Conservation (phyloP, 1,284 basidiomycete species). For the Vanrija sp. region DNA sequence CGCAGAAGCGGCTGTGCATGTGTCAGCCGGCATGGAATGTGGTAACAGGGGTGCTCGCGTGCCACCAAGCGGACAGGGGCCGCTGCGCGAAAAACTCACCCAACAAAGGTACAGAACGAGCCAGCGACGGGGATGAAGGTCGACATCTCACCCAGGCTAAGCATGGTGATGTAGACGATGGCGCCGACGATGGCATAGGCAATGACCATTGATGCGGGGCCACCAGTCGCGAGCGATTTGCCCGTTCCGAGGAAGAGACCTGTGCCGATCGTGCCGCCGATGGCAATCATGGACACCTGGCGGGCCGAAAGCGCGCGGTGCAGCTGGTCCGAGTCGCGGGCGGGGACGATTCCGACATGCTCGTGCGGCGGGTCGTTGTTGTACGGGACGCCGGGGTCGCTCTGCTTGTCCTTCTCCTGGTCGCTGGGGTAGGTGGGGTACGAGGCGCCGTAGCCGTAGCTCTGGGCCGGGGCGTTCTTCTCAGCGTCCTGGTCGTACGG, state of each 20-base stretch:
- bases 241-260: slow-evolving; percentile 14
- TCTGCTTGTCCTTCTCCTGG: too few relatives aligned
- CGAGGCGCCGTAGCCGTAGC: too few relatives aligned
- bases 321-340: slow-evolving; percentile 6
- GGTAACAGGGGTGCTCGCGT: too few relatives aligned
- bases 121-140: slow-evolving; percentile 54
- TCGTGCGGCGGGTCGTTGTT: too few relatives aligned
- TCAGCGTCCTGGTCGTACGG: too few relatives aligned
- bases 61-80: too few relatives aligned
- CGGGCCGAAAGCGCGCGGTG: slow-evolving; percentile 5
- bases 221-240: slow-evolving; percentile 37
- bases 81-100: slow-evolving; percentile 1
- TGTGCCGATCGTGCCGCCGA: slow-evolving; percentile 20
- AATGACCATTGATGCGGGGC: slow-evolving; percentile 37
- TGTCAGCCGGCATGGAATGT: not conserved
- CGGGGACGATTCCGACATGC: not conserved
- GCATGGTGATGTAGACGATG: slow-evolving; percentile 47
- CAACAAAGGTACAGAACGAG: slow-evolving; percentile 73
- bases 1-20: slow-evolving; percentile 27
- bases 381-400: too few relatives aligned
- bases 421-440: too few relatives aligned
- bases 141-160: slow-evolving; percentile 51
- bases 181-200: slow-evolving; percentile 37
- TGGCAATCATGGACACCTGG: slow-evolving; percentile 24
- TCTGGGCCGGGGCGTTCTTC: too few relatives aligned